Evolutionary conservation across 2,329 filamentous ascomycete genomes (phyloP), one percentile per base, ranked within the genome.

Genomic region (Ascochyta rabiei): DNA sequence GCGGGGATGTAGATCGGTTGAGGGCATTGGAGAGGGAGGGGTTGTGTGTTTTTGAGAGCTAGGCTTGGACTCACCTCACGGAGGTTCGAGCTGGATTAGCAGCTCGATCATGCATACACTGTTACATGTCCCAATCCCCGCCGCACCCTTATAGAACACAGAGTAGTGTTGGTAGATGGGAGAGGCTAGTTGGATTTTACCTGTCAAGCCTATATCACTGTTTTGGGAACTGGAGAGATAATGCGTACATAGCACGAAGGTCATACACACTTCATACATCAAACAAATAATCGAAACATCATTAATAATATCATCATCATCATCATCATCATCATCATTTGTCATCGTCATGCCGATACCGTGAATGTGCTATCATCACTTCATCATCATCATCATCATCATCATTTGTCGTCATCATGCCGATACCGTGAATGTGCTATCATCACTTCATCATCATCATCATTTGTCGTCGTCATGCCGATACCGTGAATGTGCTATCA

Each of bases 1-100:
- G 89, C 1, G 90, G 89, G 2, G 87, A 92, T 72, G 51, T 81
- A 28, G 74, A 74, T 38, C 70, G 68, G 43, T 63, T 83, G 60
- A 74, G 73, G 43, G 67, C 67, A 31, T 64, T 83, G 63, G 74
- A 75, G 62, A 71, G 72, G 59, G 78, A 77, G 40, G 78, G 76
- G 2, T 53, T 80, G 60, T 62, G 70, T 45, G 60, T 60, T 12
- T 49, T 70, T 19, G 68, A 70, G 39, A 50, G 37, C 23, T 68
- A 35, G 41, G 18, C 34, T 49, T 45, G 7, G 31, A 49, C 45
- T 54, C 51, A 3, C 40, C 51, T 45, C 41, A 46, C 28, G 39
- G 39, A 23, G 45, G 38, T 28, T 57, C 16, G 43, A 48, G 35
- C 41, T 49, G 37, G 24, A 28, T 18, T 8, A 15, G 21, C 21